Percentiles rank a stretch among this genome's conserved stretches.
These are phyloP conservation scores for Fraxinus albicans DNA, from an alignment of 305 asterid genomes.

Conservation along the genomic window DNA sequence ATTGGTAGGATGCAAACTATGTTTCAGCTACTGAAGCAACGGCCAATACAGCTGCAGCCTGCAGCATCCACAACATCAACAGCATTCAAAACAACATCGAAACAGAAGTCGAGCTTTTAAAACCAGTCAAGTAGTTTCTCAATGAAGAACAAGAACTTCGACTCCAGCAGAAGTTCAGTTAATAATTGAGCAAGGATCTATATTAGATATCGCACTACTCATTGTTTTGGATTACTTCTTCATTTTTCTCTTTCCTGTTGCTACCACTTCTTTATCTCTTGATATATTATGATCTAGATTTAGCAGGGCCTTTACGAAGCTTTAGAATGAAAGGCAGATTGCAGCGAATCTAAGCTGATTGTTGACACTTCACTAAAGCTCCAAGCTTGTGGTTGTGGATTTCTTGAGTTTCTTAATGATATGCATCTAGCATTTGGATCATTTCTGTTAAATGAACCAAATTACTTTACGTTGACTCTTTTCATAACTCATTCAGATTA, in stretches of 20 bases:
- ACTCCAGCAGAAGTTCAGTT: constrained; percentile 36
- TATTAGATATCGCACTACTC: not conserved
- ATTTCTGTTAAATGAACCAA: not conserved
- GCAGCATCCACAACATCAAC: constrained; percentile 45
- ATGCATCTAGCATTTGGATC: not conserved
- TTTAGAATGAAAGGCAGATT: constrained; percentile 26
- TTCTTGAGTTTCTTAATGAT: not conserved
- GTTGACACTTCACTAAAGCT: not conserved
- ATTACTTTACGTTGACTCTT: not conserved
- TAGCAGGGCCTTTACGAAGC: constrained; percentile 22
- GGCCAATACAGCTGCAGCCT: constrained; percentile 32
- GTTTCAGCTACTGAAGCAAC: constrained; percentile 52
- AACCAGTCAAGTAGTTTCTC: constrained; percentile 31
- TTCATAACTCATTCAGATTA: not conserved
- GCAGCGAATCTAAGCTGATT: not conserved
- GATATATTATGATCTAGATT: constrained; percentile 22
- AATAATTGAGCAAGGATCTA: constrained; percentile 27
- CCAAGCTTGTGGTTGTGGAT: not conserved
- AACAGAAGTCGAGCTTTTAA: constrained; percentile 50
- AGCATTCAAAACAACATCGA: constrained; percentile 43
- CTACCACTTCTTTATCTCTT: constrained; percentile 20
- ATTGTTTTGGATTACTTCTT: not conserved
- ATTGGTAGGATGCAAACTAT: constrained; percentile 62
- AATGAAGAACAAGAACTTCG: constrained; percentile 37
- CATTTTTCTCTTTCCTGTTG: not conserved